A percentile compares a stretch with the other conserved stretches of the same genome.
Evolutionary conservation across 768 basidiomycete genomes (phyloP).

Genomic region (Lactifluus piperatus): DNA sequence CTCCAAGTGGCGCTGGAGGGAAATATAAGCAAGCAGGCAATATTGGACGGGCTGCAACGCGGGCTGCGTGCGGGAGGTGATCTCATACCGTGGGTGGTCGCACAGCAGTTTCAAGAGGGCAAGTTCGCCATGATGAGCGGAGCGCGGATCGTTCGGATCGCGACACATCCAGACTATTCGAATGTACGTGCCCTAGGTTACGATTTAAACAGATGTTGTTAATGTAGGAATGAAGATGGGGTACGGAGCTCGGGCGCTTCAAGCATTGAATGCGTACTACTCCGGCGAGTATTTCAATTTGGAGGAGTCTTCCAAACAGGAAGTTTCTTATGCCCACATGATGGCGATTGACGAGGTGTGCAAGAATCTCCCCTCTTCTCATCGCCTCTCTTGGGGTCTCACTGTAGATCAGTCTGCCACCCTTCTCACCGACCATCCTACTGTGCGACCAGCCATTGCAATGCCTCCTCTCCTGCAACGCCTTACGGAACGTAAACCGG

Average conservation of each 20-base stretch:
- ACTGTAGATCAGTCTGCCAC: conserved; percentile 32
- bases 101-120: conserved; percentile 92
- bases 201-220: conserved; percentile 7
- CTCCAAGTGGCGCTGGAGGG: conserved; percentile 96
- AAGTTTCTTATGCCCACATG: conserved; percentile 54
- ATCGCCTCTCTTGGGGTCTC: not conserved
- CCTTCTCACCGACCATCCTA: conserved; percentile 72
- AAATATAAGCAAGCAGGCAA: conserved; percentile 74
- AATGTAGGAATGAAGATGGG: conserved; percentile 63
- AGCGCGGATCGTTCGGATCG: conserved; percentile 84
- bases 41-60: conserved; percentile 77
- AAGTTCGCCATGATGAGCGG: conserved; percentile 90
- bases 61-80: conserved; percentile 87
- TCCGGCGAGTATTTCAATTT: conserved; percentile 87
- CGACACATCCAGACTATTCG: conserved; percentile 92
- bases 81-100: conserved; percentile 95
- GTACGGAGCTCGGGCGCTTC: conserved; percentile 83
- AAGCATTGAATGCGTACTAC: conserved; percentile 84
- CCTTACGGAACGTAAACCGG: conserved; percentile 82
- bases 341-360: conserved; percentile 40
- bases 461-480: conserved; percentile 95
- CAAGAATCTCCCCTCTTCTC: conserved; percentile 18
- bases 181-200: conserved; percentile 43
- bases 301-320: conserved; percentile 51
- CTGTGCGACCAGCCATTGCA: conserved; percentile 56